Evolutionary conservation across 805 yeast species (phyloP).

Genomic region (Clavispora fructus): DNA sequence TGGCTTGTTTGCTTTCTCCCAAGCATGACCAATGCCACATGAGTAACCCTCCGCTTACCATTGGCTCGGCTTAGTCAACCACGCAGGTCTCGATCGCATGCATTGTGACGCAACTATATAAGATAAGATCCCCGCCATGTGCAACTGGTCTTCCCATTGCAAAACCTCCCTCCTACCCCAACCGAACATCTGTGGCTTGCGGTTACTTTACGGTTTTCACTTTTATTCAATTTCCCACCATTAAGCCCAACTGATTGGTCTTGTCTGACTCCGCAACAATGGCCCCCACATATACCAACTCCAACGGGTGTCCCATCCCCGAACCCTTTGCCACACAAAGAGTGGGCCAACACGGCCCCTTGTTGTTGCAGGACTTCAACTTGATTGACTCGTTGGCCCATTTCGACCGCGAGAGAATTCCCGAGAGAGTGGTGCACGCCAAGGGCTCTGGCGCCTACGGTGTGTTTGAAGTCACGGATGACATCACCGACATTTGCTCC

Average conservation of each 20-base stretch:
- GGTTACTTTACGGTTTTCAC: too few species aligned
- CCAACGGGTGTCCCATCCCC: slow-evolving; percentile 72
- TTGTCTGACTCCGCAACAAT: slow-evolving; percentile 11
- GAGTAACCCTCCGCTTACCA: neutral
- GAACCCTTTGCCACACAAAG: slow-evolving; percentile 76
- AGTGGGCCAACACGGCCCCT: slow-evolving; percentile 71
- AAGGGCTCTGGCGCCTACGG: slow-evolving; percentile 93
- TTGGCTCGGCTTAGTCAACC: slow-evolving; percentile 3
- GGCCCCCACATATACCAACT: slow-evolving; percentile 64
- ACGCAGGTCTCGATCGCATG: neutral
- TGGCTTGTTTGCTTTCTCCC: neutral
- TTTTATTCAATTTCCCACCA: too few species aligned
- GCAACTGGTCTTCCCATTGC: too few species aligned
- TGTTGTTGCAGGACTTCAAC: slow-evolving; percentile 75
- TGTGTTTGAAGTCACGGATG: slow-evolving; percentile 76
- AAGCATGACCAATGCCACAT: neutral
- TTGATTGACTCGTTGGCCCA: slow-evolving; percentile 79
- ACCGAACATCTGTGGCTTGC: too few species aligned
- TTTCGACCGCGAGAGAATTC: slow-evolving; percentile 85
- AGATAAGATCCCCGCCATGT: slow-evolving; percentile 1
- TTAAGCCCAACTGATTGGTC: too few species aligned
- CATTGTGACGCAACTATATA: neutral
- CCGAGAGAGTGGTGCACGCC: slow-evolving; percentile 91
- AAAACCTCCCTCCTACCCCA: too few species aligned
- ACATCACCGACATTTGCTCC: slow-evolving; percentile 23